Evolutionary conservation across 139 green algal species (phyloP).

Genomic region (Mesostigma viride): DNA sequence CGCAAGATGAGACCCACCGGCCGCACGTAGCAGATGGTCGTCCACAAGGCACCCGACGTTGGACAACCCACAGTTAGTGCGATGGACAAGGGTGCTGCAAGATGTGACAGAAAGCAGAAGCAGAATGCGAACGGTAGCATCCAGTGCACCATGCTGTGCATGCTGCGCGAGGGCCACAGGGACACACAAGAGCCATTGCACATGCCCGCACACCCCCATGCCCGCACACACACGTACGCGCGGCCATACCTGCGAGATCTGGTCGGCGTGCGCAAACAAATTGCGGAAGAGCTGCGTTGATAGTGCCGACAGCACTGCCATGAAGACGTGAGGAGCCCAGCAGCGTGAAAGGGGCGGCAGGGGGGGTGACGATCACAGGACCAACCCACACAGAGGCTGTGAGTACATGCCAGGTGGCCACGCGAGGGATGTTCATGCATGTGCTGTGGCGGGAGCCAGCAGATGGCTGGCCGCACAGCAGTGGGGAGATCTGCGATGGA

Average conservation of each 20-base stretch:
- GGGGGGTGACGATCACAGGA: not conserved
- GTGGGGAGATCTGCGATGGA: not conserved
- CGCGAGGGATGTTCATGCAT: not conserved
- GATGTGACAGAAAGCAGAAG: slow-evolving; percentile 13
- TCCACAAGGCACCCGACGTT: not conserved
- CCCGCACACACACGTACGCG: too few species aligned
- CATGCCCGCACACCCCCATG: too few species aligned
- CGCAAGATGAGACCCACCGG: too few species aligned
- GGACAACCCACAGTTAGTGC: too few species aligned
- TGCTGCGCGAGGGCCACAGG: too few species aligned
- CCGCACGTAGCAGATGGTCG: not conserved
- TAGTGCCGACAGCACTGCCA: slow-evolving; percentile 11
- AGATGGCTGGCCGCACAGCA: not conserved
- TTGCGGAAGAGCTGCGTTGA: slow-evolving; percentile 21
- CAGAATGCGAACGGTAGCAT: not conserved
- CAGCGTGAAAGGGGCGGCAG: not conserved
- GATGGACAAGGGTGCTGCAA: not conserved
- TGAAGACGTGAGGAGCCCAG: not conserved
- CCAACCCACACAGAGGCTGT: not conserved
- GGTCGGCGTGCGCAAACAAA: slow-evolving; percentile 20
- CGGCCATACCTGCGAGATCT: slow-evolving; percentile 23
- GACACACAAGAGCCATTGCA: too few species aligned
- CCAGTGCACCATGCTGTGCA: too few species aligned
- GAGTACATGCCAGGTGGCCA: not conserved
- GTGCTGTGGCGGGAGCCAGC: not conserved